phyloP scores from a whole-genome alignment of 169 alveolate species.

The Plasmodium yoelii region DNA sequence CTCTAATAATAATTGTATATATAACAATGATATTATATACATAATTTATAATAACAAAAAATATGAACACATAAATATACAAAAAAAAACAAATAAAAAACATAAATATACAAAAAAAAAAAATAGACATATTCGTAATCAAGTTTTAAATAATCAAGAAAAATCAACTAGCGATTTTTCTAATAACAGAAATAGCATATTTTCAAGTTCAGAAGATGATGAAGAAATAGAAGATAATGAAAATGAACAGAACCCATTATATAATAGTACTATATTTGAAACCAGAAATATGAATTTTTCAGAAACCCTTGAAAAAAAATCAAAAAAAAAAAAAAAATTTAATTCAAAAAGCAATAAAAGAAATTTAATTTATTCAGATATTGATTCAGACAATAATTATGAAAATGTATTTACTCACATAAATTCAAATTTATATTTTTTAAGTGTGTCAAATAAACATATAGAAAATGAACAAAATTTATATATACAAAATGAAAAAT shows the following conservation, averaged over 20 bases:
- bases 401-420: slow-evolving; percentile 70
- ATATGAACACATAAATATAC: slow-evolving; percentile 72
- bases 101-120: slow-evolving; percentile 14
- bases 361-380: slow-evolving; percentile 62
- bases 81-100: slow-evolving; percentile 23
- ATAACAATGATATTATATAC: slow-evolving; percentile 62
- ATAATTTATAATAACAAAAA: slow-evolving; percentile 71
- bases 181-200: slow-evolving; percentile 4
- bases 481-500: slow-evolving; percentile 65
- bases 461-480: slow-evolving; percentile 63
- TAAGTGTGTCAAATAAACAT: slow-evolving; percentile 72
- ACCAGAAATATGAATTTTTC: slow-evolving; percentile 54
- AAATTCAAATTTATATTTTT: slow-evolving; percentile 48
- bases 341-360: slow-evolving; percentile 1
- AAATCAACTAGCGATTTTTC: background rate
- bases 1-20: slow-evolving; percentile 34
- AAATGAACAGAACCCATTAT: slow-evolving; percentile 32
- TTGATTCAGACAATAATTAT: slow-evolving; percentile 69
- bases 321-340: background rate
- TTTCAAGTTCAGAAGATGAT: slow-evolving; percentile 2
- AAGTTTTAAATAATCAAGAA: slow-evolving; percentile 13
- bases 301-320: slow-evolving; percentile 14
- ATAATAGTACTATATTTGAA: slow-evolving; percentile 74
- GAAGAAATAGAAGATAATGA: slow-evolving; percentile 14
- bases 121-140: background rate